A percentile compares a stretch with the other conserved stretches of the same genome.
These are phyloP conservation scores for Aspergillus nanangensis DNA, from an alignment of 495 filamentous ascomycete genomes.

Conservation along the genomic window DNA sequence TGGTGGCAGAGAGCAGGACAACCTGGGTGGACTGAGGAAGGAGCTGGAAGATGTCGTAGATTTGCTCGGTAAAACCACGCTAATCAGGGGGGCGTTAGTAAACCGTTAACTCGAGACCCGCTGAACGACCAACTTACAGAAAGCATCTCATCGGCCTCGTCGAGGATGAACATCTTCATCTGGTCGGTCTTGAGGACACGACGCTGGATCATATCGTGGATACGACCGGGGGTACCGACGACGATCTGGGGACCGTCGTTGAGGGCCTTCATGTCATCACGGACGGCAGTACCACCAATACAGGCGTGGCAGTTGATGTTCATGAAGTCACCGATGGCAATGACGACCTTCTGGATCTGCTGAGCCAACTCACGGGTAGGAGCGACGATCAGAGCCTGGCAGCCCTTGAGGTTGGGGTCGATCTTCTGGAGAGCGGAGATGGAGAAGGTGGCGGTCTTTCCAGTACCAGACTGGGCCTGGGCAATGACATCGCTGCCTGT, in stretches of 20 bases:
- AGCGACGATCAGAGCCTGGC: constrained; percentile 93
- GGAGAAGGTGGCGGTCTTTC: constrained; percentile 99
- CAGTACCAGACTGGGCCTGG: constrained; percentile 98
- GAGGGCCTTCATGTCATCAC: constrained; percentile 96
- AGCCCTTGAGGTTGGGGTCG: constrained; percentile 87
- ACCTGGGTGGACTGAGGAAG: constrained; percentile 97
- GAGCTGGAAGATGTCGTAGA: constrained; percentile 99
- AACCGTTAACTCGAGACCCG: background rate
- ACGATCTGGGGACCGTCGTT: constrained; percentile 95
- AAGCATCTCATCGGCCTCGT: constrained; percentile 98
- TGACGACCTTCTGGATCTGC: constrained; percentile 98
- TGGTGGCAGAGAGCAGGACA: constrained; percentile 92
- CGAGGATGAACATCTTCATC: constrained; percentile 99
- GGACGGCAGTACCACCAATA: constrained; percentile 96
- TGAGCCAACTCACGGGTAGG: constrained; percentile 97
- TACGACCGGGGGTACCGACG: constrained; percentile 94
- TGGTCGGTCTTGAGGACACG: constrained; percentile 87
- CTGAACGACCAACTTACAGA: constrained; percentile 57
- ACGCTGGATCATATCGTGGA: constrained; percentile 98
- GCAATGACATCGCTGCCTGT: constrained; percentile 96
- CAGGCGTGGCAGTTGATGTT: constrained; percentile 98
- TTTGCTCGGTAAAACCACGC: constrained; percentile 99
- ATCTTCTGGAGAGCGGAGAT: constrained; percentile 98
- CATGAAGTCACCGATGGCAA: constrained; percentile 99
- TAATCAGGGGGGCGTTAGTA: constrained; percentile 22